A percentile compares a stretch with the other conserved stretches of the same genome.
phyloP scores from a whole-genome alignment of 75 land plant genomes.

The Cryptomeria japonica region DNA sequence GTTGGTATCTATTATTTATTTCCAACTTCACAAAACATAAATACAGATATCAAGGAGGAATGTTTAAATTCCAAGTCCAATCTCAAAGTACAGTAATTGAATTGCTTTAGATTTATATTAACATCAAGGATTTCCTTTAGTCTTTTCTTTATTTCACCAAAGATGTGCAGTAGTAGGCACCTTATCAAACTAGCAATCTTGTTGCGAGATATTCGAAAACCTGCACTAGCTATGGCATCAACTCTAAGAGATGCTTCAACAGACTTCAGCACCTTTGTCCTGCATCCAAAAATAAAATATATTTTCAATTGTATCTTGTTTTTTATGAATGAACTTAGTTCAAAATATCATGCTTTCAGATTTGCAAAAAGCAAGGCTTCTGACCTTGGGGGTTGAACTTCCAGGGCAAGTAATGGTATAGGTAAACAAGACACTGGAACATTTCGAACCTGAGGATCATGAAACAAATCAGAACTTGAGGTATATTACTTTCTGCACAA shows the following conservation, averaged over 20 bases:
- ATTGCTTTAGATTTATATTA: neutral
- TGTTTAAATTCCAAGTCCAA: neutral
- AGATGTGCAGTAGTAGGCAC: slow-evolving; percentile 24
- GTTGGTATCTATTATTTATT: neutral
- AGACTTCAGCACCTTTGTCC: slow-evolving; percentile 71
- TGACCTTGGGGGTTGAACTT: slow-evolving; percentile 89
- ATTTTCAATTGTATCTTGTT: neutral
- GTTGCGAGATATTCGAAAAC: slow-evolving; percentile 86
- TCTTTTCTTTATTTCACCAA: neutral
- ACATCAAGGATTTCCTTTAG: neutral
- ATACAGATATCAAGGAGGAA: neutral
- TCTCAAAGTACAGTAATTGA: neutral
- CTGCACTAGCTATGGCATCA: slow-evolving; percentile 99
- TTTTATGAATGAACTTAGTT: neutral
- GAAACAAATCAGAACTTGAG: slow-evolving; percentile 4
- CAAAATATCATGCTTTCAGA: neutral
- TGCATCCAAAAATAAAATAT: slow-evolving; percentile 11
- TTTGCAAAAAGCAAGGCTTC: neutral
- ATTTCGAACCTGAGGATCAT: slow-evolving; percentile 66
- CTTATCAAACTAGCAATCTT: slow-evolving; percentile 84
- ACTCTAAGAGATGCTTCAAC: slow-evolving; percentile 91
- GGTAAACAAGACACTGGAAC: slow-evolving; percentile 68
- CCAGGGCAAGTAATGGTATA: slow-evolving; percentile 79
- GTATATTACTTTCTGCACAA: neutral
- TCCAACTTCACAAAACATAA: neutral